phyloP scores from a whole-genome alignment of 2,329 filamentous ascomycete species.

The Penicillium sp. region DNA sequence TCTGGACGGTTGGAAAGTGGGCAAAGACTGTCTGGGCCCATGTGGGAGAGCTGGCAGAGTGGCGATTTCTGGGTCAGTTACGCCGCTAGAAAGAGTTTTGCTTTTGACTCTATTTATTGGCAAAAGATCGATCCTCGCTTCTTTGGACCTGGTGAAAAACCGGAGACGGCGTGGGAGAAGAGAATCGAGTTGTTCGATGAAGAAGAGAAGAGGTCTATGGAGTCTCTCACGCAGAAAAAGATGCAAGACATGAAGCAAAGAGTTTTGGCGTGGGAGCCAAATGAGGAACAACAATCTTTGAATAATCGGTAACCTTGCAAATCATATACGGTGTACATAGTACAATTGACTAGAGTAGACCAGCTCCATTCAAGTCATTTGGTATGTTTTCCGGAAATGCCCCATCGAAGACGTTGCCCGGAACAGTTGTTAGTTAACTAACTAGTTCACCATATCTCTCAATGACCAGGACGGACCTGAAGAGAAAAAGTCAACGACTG shows the following conservation, averaged over 20 bases:
- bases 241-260: constrained; percentile 7
- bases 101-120: constrained; percentile 21
- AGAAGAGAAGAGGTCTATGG: constrained; percentile 5
- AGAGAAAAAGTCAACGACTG: too few relatives aligned
- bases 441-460: too few relatives aligned
- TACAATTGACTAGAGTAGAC: too few relatives aligned
- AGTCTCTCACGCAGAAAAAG: constrained; percentile 6
- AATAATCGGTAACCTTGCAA: too few relatives aligned
- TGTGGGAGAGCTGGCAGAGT: constrained; percentile 23
- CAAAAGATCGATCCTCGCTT: constrained; percentile 9
- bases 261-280: constrained; percentile 10
- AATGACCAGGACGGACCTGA: too few relatives aligned
- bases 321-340: too few relatives aligned
- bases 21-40: constrained; percentile 3
- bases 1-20: too few relatives aligned
- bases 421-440: too few relatives aligned
- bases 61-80: constrained; percentile 25
- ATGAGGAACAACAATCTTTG: too few relatives aligned
- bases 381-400: too few relatives aligned
- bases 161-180: constrained; percentile 10
- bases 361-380: too few relatives aligned
- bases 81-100: constrained; percentile 22
- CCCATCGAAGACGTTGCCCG: too few relatives aligned
- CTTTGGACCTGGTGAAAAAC: constrained; percentile 1
- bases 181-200: constrained; percentile 5